Conservation (phyloP, 352 stramenopile species). For the Pythium sp. region DNA sequence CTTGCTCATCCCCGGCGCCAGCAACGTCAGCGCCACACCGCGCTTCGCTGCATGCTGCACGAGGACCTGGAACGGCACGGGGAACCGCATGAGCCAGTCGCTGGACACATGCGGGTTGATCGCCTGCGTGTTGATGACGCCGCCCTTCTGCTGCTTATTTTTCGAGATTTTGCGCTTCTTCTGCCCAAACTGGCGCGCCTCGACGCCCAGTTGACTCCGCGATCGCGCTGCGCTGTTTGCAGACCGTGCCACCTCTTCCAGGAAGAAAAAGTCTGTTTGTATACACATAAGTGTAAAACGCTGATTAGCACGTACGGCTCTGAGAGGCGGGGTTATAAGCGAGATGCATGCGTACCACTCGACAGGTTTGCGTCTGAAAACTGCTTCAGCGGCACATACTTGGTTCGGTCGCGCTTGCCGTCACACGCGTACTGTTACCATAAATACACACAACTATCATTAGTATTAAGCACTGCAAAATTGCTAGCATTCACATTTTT, state of each 20-base stretch:
- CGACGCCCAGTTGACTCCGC: constrained; percentile 38
- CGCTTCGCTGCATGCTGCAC: constrained; percentile 67
- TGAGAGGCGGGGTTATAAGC: background rate
- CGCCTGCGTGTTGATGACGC: background rate
- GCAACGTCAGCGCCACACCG: constrained; percentile 61
- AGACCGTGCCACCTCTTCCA: constrained; percentile 67
- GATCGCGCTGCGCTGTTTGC: constrained; percentile 44
- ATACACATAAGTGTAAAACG: background rate
- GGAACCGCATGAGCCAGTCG: constrained; percentile 77
- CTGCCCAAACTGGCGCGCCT: constrained; percentile 24
- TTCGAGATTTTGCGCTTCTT: constrained; percentile 28
- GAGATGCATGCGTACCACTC: constrained; percentile 36
- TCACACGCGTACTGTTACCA: constrained; percentile 65
- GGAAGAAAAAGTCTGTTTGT: constrained; percentile 65
- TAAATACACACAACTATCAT: constrained; percentile 2
- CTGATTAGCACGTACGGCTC: background rate
- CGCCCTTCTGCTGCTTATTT: background rate
- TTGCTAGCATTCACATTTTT: background rate
- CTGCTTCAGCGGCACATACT: constrained; percentile 67
- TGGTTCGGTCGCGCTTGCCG: constrained; percentile 81
- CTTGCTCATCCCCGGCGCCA: constrained; percentile 83
- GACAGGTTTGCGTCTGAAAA: constrained; percentile 79
- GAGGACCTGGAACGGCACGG: constrained; percentile 63
- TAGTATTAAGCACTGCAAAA: background rate
- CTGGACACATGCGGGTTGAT: constrained; percentile 61